Percentiles rank a stretch among this genome's conserved stretches.
Evolutionary conservation across 306 rosid species (phyloP).

Genomic region (Quercus glauca): DNA sequence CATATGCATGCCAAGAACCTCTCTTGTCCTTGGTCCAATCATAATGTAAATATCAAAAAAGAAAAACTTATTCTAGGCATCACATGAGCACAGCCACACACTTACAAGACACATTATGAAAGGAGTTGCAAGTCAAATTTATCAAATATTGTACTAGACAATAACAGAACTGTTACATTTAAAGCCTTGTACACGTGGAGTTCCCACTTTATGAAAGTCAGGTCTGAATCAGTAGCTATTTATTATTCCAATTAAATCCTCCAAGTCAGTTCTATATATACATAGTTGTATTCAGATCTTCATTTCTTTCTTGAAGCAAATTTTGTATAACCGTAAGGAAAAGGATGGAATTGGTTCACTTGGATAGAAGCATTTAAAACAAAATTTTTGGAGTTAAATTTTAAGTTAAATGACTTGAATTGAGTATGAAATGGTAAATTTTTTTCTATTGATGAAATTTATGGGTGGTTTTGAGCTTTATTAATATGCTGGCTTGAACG

Average conservation of each 20-base stretch:
- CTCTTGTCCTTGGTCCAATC: not conserved
- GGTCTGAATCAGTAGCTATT: not conserved
- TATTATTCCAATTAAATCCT: not conserved
- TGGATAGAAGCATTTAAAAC: no score
- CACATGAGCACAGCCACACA: not conserved
- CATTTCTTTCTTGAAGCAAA: not conserved
- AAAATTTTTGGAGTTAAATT: no score
- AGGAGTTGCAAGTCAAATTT: not conserved
- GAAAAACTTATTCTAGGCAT: not conserved
- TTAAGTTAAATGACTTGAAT: no score
- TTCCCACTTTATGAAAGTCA: not conserved
- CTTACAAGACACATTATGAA: not conserved
- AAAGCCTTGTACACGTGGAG: not conserved
- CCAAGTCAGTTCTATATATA: not conserved
- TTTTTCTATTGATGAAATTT: no score
- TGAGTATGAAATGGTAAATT: no score
- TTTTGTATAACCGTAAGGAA: not conserved
- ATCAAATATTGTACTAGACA: not conserved
- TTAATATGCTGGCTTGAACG: no score
- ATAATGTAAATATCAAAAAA: not conserved
- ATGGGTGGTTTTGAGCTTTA: no score
- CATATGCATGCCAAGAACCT: not conserved
- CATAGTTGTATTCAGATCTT: not conserved
- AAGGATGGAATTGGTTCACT: not conserved
- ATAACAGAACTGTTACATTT: not conserved